Evolutionary conservation across 805 yeast species (phyloP).

Genomic region (Starmerella stigmatis): DNA sequence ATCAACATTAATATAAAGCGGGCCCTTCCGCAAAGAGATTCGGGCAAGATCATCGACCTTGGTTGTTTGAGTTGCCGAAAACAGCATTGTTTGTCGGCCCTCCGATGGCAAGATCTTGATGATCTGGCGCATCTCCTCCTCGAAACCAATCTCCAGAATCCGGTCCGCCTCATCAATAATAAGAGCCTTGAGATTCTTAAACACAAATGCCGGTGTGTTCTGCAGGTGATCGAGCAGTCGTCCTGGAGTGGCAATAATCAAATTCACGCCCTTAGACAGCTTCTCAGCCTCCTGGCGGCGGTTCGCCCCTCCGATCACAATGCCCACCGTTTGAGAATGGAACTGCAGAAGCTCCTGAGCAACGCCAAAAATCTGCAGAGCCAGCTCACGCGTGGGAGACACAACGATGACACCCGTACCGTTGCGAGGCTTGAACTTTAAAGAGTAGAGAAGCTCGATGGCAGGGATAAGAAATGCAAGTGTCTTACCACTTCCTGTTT

Average conservation of each 20-base stretch:
- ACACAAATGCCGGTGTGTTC: constrained; percentile 86
- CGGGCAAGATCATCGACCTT: constrained; percentile 97
- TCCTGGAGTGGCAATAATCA: constrained; percentile 95
- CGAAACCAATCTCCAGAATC: constrained; percentile 94
- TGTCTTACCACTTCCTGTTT: constrained; percentile 98
- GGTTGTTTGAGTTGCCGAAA: constrained; percentile 98
- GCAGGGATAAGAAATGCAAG: constrained; percentile 94
- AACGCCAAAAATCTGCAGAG: constrained; percentile 94
- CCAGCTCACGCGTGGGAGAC: constrained; percentile 95
- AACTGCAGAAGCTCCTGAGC: constrained; percentile 85
- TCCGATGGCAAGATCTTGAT: constrained; percentile 85
- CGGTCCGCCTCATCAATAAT: constrained; percentile 98
- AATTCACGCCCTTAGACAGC: constrained; percentile 82
- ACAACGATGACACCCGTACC: constrained; percentile 96
- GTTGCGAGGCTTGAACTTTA: constrained; percentile 92
- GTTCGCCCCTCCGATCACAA: constrained; percentile 97
- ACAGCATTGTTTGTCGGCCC: constrained; percentile 90
- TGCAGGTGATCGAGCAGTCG: constrained; percentile 92
- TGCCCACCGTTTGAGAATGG: constrained; percentile 90
- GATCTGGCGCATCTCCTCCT: constrained; percentile 97
- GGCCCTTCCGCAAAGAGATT: constrained; percentile 88
- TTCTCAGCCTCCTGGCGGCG: constrained; percentile 96
- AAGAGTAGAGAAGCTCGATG: constrained; percentile 76
- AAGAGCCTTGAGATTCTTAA: constrained; percentile 86
- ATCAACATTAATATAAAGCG: constrained; percentile 86